Evolutionary conservation across 1,284 basidiomycete genomes (phyloP), one percentile per base, ranked within the genome.

Genomic region (Ustilago sp.): DNA sequence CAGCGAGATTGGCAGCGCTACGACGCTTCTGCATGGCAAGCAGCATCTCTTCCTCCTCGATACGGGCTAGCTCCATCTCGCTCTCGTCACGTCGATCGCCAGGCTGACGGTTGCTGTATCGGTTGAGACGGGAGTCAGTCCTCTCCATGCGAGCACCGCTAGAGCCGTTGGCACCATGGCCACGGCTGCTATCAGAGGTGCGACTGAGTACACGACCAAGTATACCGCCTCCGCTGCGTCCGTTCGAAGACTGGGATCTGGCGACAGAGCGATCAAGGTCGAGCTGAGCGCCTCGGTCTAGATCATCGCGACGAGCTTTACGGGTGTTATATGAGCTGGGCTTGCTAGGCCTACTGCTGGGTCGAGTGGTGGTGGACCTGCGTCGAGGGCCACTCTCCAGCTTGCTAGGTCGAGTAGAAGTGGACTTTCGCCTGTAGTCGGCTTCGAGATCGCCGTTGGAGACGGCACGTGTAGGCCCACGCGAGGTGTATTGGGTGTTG

Each of bases 11-110:
- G 74, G 65, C 70, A n/a, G 70, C 70, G 36, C 63, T 65, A 61
- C 60, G 60, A 51, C 68, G 74, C 55, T 62, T 71, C 52, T 68
- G 60, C 62, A 60, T 68, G n/a, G 68, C 74, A 35, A 68, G 62
- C 11, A 76, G 59, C 69, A 69, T 68, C 54, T 77, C 74, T 47
- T 77, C 74, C 51, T 76, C 74, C 38, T 76, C 74, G 65, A 76
- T 76, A 15, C 65, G 62, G 2, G 64, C 64, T 2, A 77, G 69
- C 17, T 77, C 69, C 39, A 62, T 62, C 38, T 72, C 74, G 31
- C 52, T 59, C 23, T 72, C 69, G 43, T 72, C 68, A 17, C 68
- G 58, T 47, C 74, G 66, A 19, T 62, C 59, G 28, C 59, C 13
- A 13, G 66, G 59, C n/a, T 38, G 45, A 17, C 59, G 59, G 34